A percentile compares a stretch with the other conserved stretches of the same genome.
phyloP scores from a whole-genome alignment of 2,329 filamentous ascomycete species.

The Fusarium papillatum region DNA sequence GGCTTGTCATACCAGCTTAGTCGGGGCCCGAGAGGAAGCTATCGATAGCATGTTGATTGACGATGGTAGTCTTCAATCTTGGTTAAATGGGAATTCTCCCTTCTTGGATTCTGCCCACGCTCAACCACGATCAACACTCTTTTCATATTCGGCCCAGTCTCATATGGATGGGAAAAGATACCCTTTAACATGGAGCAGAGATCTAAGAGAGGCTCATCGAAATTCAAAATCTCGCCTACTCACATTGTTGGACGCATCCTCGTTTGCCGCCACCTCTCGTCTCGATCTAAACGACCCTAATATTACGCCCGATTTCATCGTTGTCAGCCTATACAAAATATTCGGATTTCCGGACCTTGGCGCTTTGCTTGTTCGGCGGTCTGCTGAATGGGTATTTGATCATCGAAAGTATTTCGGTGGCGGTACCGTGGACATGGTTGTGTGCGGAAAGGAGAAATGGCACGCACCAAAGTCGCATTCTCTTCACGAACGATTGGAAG shows the following conservation, averaged over 20 bases:
- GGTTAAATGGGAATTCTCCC: conserved; percentile 64
- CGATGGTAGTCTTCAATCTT: conserved; percentile 73
- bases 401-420: conserved; percentile 89
- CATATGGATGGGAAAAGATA: conserved; percentile 89
- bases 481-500: conserved; percentile 87
- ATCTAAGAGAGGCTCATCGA: conserved; percentile 53
- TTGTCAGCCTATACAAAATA: conserved; percentile 96
- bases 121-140: conserved; percentile 56
- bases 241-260: conserved; percentile 87
- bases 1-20: conserved; percentile 88
- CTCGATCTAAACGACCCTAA: conserved; percentile 76
- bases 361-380: conserved; percentile 84
- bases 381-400: conserved; percentile 73
- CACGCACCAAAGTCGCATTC: conserved; percentile 80
- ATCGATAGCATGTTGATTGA: conserved; percentile 74
- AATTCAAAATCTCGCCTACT: conserved; percentile 57
- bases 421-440: conserved; percentile 92
- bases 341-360: conserved; percentile 96
- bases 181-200: conserved; percentile 76
- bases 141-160: conserved; percentile 92
- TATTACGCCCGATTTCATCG: conserved; percentile 84
- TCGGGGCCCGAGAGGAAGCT: conserved; percentile 84
- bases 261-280: conserved; percentile 81
- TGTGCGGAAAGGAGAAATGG: conserved; percentile 84
- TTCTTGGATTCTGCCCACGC: conserved; percentile 41